Evolutionary conservation across 1,139 yeast species (phyloP).

Genomic region (Pichia sp.): DNA sequence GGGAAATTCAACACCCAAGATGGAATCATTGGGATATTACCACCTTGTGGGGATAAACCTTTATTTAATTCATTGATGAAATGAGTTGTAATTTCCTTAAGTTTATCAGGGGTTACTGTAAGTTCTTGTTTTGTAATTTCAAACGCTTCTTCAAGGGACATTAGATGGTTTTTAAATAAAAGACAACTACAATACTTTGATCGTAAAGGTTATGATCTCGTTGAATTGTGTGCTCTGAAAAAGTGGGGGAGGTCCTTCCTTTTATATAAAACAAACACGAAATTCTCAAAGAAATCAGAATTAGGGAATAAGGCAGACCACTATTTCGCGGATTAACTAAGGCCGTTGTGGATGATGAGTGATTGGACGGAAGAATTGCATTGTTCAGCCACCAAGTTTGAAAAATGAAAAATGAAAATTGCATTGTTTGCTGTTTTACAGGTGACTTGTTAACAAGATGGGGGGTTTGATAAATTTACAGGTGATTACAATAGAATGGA

Average conservation of each 20-base stretch:
- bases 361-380: not conserved
- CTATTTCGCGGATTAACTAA: not conserved
- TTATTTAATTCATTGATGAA: slow-evolving; percentile 68
- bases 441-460: not conserved
- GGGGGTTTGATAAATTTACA: not conserved
- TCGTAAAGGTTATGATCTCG: no score
- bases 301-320: not conserved
- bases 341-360: not conserved
- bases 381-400: no score
- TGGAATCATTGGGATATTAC: slow-evolving; percentile 93
- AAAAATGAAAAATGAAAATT: not conserved
- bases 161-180: no score
- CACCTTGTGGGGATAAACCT: slow-evolving; percentile 70
- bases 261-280: no score
- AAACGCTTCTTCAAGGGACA: slow-evolving; percentile 15
- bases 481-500: not conserved
- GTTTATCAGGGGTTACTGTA: slow-evolving; percentile 52
- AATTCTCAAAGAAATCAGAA: not conserved
- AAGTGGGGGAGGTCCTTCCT: not conserved
- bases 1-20: slow-evolving; percentile 96
- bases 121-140: slow-evolving; percentile 56
- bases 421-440: not conserved
- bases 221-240: not conserved
- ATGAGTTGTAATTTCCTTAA: slow-evolving; percentile 62
- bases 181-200: no score